Evolutionary conservation across 2,329 filamentous ascomycete species (phyloP).

Genomic region (Xylaria sp.): DNA sequence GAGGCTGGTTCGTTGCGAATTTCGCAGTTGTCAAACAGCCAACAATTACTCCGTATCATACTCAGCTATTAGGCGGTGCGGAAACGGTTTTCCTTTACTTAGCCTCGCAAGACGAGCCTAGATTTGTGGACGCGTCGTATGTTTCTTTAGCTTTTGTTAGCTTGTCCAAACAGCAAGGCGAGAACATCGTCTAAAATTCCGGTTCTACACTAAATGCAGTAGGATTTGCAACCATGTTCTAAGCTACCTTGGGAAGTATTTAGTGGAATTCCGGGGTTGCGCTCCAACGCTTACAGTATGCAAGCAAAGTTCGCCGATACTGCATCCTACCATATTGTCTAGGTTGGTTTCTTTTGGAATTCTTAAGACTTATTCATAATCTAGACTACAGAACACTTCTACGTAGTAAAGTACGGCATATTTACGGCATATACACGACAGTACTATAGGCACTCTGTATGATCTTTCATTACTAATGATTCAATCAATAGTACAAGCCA

Average conservation of each 20-base stretch:
- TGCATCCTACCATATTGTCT: neutral
- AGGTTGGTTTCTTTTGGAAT: neutral
- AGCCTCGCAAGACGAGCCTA: neutral
- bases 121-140: neutral
- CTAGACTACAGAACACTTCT: neutral
- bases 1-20: neutral
- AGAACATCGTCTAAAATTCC: neutral
- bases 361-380: neutral
- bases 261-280: neutral
- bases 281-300: neutral
- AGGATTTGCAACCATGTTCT: slow-evolving; percentile 5
- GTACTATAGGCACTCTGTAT: neutral
- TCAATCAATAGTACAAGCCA: neutral
- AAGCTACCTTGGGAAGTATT: neutral
- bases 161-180: neutral
- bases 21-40: neutral
- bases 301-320: neutral
- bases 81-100: neutral
- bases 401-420: neutral
- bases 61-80: neutral
- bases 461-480: neutral
- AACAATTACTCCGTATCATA: neutral
- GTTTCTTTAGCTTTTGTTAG: slow-evolving; percentile 5
- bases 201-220: neutral
- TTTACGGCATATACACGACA: neutral